phyloP scores from a whole-genome alignment of 805 yeast genomes.

The Yamadazyma endophytica region DNA sequence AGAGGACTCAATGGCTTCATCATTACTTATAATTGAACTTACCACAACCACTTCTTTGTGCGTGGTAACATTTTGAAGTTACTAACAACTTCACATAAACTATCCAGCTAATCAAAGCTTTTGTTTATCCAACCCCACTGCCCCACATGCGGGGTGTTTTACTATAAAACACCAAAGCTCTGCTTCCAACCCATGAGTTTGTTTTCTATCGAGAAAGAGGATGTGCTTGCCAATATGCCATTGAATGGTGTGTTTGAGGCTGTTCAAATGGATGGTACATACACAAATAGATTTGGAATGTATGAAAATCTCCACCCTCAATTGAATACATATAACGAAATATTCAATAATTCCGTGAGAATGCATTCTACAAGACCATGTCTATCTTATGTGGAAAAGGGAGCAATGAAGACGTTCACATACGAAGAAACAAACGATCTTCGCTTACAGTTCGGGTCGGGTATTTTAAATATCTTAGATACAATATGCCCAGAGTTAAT shows the following conservation, averaged over 20 bases:
- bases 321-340: conserved; percentile 33
- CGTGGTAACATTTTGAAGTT: no score
- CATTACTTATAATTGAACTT: no score
- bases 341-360: conserved; percentile 24
- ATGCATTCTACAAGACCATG: conserved; percentile 23
- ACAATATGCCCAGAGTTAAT: no score
- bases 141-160: no score
- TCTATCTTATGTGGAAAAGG: conserved; percentile 20
- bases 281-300: conserved; percentile 16
- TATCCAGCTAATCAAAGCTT: no score
- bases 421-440: conserved; percentile 39
- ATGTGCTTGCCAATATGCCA: conserved; percentile 4
- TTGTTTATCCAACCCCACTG: no score
- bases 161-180: no score
- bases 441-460: conserved; percentile 52
- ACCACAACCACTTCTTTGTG: no score
- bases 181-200: no score
- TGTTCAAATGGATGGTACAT: conserved; percentile 21
- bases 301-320: conserved; percentile 23
- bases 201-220: conserved; percentile 1
- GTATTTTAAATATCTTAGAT: conserved; percentile 32
- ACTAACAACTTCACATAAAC: no score
- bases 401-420: conserved; percentile 18
- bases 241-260: background rate
- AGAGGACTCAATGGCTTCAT: no score